Evolutionary conservation across 2,329 filamentous ascomycete genomes (phyloP), one percentile per base, ranked within the genome.

Genomic region (Parafenestella ontariensis): DNA sequence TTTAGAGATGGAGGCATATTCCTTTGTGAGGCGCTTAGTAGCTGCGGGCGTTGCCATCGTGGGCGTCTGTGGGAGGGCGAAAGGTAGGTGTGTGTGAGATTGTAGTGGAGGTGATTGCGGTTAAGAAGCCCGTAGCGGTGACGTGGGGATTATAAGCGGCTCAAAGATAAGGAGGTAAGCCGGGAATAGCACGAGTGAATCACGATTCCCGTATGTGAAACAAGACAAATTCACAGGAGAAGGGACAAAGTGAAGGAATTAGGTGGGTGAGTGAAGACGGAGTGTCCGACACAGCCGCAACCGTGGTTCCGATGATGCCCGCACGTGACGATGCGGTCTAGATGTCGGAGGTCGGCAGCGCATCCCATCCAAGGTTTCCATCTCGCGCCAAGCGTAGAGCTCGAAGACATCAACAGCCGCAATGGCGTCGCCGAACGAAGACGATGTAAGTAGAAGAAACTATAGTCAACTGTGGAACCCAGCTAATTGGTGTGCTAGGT

Each of bases 1-100:
- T 68, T 86, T 83, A 68, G 84, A 81, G 57, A 89, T 87, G 58
- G 83, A 79, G 73, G 85, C 81, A 70, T 88, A 89, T 77, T 89
- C 86, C 57, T 84, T 82, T 50, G 84, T 85, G 55, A 89, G 81
- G 59, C 76, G 75, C 61, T 76, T 77, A 48, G 74, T 77, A 46
- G 76, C 76, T 49, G 68, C 72, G 17, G 74, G 70, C 11, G 75
- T 77, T 21, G 76, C 76, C 76, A 78, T 78, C 52, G 40, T 64
- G 56, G 28, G 49, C 40, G 44, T 39, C 20, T 47, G 51, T 49
- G 36, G 46, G 29, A 29, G 21, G 40, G 39, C 39, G 40, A 31
- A n/a, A 34, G 49, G n/a, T 17, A 43, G 34, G 23, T 46, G 28
- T 31, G 53, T 49, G 33, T 41, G 40, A 37, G 29, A 40, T 49